phyloP scores from a whole-genome alignment of 1,284 basidiomycete species.

The Blastosporella zonata region DNA sequence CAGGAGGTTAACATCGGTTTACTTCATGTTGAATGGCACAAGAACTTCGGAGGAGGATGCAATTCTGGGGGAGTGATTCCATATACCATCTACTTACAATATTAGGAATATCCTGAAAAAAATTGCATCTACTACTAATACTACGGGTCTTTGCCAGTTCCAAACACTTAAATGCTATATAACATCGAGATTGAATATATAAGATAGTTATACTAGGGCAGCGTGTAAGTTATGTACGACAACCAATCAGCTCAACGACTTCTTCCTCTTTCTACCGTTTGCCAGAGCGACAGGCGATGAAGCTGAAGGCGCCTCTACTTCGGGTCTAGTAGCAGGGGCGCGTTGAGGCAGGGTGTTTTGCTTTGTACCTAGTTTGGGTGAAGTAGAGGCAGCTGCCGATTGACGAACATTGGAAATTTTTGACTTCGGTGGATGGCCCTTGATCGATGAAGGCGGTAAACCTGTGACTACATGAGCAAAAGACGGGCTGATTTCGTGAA shows the following conservation, averaged over 20 bases:
- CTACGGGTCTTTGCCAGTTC: too few species aligned
- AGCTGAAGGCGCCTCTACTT: conserved; percentile 13
- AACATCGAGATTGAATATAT: too few species aligned
- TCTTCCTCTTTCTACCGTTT: conserved; percentile 43
- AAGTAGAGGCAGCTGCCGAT: neutral
- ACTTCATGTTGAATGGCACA: conserved; percentile 26
- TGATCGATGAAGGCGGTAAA: neutral
- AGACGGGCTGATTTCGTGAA: neutral
- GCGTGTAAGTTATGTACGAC: too few species aligned
- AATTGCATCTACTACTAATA: too few species aligned
- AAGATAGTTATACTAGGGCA: too few species aligned
- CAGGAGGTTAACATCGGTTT: conserved; percentile 17
- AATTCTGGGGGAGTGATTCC: conserved; percentile 22
- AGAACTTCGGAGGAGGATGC: conserved; percentile 36
- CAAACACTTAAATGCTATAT: too few species aligned
- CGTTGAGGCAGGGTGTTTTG: conserved; percentile 15
- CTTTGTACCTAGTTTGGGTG: conserved; percentile 1
- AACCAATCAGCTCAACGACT: conserved; percentile 26
- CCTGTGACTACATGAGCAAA: conserved; percentile 8
- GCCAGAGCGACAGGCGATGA: conserved; percentile 23
- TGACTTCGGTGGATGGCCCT: conserved; percentile 6
- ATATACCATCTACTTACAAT: neutral
- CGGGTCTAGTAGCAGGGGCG: conserved; percentile 5
- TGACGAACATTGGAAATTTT: neutral
- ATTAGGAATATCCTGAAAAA: too few species aligned